Evolutionary conservation across 2,329 filamentous ascomycete species (phyloP), one percentile per base, ranked within the genome.

Genomic region (Neonectria faginata): DNA sequence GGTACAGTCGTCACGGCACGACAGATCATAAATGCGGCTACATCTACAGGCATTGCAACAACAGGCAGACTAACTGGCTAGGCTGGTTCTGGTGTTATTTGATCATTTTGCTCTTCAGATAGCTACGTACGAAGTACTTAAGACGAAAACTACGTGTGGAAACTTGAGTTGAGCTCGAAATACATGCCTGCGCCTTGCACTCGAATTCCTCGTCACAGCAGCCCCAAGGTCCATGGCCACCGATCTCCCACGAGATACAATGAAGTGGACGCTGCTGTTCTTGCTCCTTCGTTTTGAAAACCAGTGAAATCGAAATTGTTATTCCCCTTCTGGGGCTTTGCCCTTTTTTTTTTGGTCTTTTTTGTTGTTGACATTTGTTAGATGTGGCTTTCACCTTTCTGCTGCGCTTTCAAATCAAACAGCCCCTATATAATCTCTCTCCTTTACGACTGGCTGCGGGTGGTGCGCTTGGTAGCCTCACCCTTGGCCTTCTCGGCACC

Each of bases 401-500:
- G 22, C 47, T 50, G 29, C 44, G 54, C 57, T 61, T 31, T 22
- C 41, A 56, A 29, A 50, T 56, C 33, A 25, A 55, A 57, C 57
- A 63, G 31, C 31, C 39, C 56, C 20, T 18, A 7, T 36, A 14
- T 52, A 45, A 39, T 27, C 31, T 57, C 50, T 45, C 50, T 45
- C 65, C 16, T 54, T 71, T 83, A 87, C 75, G 83, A 85, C 72
- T 85, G 82, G 82, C 82, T 88, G 75, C 85, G 85, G 63, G 85
- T 86, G 65, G 81, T 79, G 69, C 88, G 86, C 85, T 89, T 89
- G 76, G 79, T 88, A 31, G 81, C 84, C 85, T 94, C 92, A 58
- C 86, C 88, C 85, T 96, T 95, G 71, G 90, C 89, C 62, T 92
- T 88, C 66, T 93, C 92, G 59, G 89, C 88, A 59, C 88, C 88